A percentile compares a stretch with the other conserved stretches of the same genome.
Evolutionary conservation across 257 asterid genomes (phyloP).

Genomic region (Jaltomata sinuosa): DNA sequence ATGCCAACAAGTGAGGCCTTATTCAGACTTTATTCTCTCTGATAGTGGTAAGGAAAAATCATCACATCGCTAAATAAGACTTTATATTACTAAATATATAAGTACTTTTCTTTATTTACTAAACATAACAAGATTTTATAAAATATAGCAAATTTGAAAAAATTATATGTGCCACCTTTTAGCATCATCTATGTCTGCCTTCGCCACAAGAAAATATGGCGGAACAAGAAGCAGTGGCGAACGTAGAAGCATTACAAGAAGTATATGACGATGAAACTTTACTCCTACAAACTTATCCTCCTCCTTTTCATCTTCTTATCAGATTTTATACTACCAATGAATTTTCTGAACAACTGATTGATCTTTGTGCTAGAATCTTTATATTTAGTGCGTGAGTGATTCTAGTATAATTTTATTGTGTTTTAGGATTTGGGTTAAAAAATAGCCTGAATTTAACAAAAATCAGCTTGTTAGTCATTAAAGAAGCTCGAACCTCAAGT

Average conservation of each 20-base stretch:
- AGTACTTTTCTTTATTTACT: too few relatives aligned
- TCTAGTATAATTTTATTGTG: neutral
- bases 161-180: too few relatives aligned
- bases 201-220: slow-evolving; percentile 22
- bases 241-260: slow-evolving; percentile 62
- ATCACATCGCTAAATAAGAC: too few relatives aligned
- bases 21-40: too few relatives aligned
- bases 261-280: slow-evolving; percentile 67
- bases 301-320: slow-evolving; percentile 60
- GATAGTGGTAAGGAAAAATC: too few relatives aligned
- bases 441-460: neutral
- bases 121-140: too few relatives aligned
- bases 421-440: neutral
- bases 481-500: too few relatives aligned
- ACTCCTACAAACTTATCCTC: slow-evolving; percentile 48
- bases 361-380: neutral
- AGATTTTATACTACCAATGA: slow-evolving; percentile 80
- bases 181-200: too few relatives aligned
- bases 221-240: slow-evolving; percentile 71
- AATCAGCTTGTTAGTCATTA: too few relatives aligned
- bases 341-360: slow-evolving; percentile 47
- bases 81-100: too few relatives aligned
- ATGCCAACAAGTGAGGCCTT: too few relatives aligned
- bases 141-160: too few relatives aligned
- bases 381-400: neutral